Evolutionary conservation across 345 rosid species (phyloP), one percentile per base, ranked within the genome.

Genomic region (Murraya paniculata): DNA sequence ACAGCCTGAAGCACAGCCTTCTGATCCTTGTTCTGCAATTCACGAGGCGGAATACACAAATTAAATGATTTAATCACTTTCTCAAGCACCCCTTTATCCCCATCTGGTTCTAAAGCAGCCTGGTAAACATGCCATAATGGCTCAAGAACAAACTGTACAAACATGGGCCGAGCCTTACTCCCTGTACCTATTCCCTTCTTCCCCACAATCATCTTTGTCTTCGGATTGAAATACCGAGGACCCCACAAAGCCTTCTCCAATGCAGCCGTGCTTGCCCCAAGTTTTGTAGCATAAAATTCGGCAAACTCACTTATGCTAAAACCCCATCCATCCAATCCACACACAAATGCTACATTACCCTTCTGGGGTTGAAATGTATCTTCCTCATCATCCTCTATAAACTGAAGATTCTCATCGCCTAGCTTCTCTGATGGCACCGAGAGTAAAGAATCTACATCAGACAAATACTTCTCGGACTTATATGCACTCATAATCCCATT

Each of bases 271-370:
- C 90, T 94, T 14, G 90, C 94, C 41, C 97, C 95, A 66, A 96
- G 91, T 86, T 91, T 96, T 1, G 93, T 81, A 11, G 93, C 97
- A 79, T 92, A 96, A 71, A 94, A 86, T 64, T 88, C 88, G 9
- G 99, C 93, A 86, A 96, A 96, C 84, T 94, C 91, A 62, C 77
- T 69, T 78, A 92, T 78, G 30, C 86, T 84, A 59, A 96, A 96
- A 77, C 99, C 98, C 99, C 99, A 94, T 21, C 99, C 99, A 72
- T 94, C 98, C 75, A 92, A 70, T 19, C 97, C 97, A 79, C 97
- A 96, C 2, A 89, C 95, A 72, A 96, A 96, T 1, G 89, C 95
- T 45, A 94, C 98, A 80, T 96, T 94, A 39, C 98, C 97, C 80
- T 89, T 92, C 80, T 92, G 97, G 14, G 98, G 97, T 80, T 92